Conservation (phyloP, 768 basidiomycete species). For the Russula griseocarnosa region DNA sequence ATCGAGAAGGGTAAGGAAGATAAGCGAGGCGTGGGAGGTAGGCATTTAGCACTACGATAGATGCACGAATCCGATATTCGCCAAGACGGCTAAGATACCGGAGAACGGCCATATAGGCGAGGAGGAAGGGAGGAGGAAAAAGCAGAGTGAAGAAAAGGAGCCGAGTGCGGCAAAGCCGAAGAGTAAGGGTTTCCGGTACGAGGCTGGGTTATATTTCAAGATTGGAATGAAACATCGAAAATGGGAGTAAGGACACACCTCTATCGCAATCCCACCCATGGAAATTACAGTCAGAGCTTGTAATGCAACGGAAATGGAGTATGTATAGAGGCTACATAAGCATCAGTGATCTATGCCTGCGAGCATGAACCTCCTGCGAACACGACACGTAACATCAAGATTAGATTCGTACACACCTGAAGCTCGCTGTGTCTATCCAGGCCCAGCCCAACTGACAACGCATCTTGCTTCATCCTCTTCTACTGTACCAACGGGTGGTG, state of each 20-base stretch:
- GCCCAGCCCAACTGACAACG: constrained; percentile 74
- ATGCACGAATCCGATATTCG: constrained; percentile 84
- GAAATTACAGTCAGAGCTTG: constrained; percentile 96
- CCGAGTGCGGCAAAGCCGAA: constrained; percentile 71
- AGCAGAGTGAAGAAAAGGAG: constrained; percentile 59
- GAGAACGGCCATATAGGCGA: constrained; percentile 67
- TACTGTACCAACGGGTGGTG: constrained; percentile 21
- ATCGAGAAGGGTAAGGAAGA: constrained; percentile 25
- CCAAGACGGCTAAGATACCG: constrained; percentile 64
- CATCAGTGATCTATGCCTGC: constrained; percentile 13
- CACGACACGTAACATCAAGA: not conserved
- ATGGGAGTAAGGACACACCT: constrained; percentile 48
- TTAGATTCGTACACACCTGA: constrained; percentile 55
- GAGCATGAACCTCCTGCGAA: not conserved
- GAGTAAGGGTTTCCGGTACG: constrained; percentile 74
- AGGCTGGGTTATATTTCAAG: constrained; percentile 41
- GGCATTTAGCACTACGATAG: constrained; percentile 84
- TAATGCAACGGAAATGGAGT: constrained; percentile 81
- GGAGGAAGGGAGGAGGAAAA: constrained; percentile 69
- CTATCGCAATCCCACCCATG: constrained; percentile 87
- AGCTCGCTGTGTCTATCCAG: constrained; percentile 91
- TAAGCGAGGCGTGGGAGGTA: constrained; percentile 75
- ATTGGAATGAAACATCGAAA: not conserved
- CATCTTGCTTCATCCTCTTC: constrained; percentile 50
- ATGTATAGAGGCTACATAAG: constrained; percentile 67